phyloP scores from a whole-genome alignment of 148 eudicot species.

The Pharnaceum exiguum region DNA sequence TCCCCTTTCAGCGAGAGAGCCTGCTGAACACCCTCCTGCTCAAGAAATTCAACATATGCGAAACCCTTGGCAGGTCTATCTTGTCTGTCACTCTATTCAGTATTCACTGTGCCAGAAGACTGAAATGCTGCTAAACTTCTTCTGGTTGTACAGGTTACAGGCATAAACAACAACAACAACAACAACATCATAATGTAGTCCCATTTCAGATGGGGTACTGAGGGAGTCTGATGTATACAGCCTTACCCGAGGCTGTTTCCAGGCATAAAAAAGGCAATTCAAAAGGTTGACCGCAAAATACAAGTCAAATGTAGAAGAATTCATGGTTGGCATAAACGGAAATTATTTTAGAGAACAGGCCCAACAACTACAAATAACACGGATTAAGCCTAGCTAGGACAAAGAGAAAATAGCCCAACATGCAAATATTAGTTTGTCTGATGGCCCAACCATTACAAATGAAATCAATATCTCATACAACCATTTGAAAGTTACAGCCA shows the following conservation, averaged over 20 bases:
- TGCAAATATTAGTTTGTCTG: too few species aligned
- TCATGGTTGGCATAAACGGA: neutral
- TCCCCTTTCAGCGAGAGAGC: constrained; percentile 73
- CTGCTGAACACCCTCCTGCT: constrained; percentile 81
- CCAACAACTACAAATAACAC: too few species aligned
- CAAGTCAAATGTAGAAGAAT: constrained; percentile 1
- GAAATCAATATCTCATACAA: too few species aligned
- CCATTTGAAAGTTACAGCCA: too few species aligned
- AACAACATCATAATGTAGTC: too few species aligned
- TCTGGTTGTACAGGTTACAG: constrained; percentile 96
- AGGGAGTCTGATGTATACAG: too few species aligned
- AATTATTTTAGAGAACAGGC: neutral
- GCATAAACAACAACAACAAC: constrained; percentile 99
- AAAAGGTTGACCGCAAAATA: neutral
- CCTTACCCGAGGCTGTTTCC: too few species aligned
- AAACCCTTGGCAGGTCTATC: constrained; percentile 91
- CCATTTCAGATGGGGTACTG: too few species aligned
- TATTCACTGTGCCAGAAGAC: constrained; percentile 77
- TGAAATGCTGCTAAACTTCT: constrained; percentile 99
- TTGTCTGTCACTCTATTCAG: constrained; percentile 84
- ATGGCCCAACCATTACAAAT: too few species aligned
- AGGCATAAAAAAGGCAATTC: constrained; percentile 19
- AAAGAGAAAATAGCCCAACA: too few species aligned
- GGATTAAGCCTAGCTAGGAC: too few species aligned
- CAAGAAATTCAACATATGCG: constrained; percentile 94